Conservation (phyloP, 2,329 filamentous ascomycete genomes). For the Aspergillus flavus region DNA sequence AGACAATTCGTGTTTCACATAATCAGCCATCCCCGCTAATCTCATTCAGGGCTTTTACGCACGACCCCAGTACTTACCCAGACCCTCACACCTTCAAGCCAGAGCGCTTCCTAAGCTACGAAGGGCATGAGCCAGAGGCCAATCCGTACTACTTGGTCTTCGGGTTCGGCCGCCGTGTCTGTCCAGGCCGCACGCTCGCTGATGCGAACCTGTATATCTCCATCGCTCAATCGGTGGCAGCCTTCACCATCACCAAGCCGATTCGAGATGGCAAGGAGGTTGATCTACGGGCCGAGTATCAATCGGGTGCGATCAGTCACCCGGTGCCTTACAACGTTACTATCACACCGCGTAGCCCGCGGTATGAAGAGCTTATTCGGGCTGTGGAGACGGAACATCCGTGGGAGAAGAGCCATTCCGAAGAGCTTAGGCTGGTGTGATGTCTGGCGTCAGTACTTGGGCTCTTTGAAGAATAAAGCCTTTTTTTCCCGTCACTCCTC, state of each 20-base stretch:
- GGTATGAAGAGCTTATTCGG: constrained; percentile 36
- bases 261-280: constrained; percentile 26
- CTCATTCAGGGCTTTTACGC: constrained; percentile 40
- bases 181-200: constrained; percentile 43
- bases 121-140: constrained; percentile 35
- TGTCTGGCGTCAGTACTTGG: background rate
- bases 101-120: constrained; percentile 41
- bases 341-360: constrained; percentile 39
- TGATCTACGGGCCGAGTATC: constrained; percentile 37
- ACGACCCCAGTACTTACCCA: constrained; percentile 40
- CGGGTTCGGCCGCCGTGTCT: constrained; percentile 46
- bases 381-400: constrained; percentile 40
- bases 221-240: constrained; percentile 49
- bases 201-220: constrained; percentile 43
- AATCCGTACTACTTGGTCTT: constrained; percentile 36
- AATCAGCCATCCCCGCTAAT: background rate
- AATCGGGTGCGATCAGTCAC: constrained; percentile 36
- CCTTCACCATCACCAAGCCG: constrained; percentile 48
- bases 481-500: too few species aligned
- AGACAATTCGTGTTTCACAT: too few species aligned
- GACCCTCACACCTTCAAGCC: constrained; percentile 46
- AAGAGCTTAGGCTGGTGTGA: background rate
- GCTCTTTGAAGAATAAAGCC: background rate
- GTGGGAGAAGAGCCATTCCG: constrained; percentile 44
- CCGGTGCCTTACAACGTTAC: constrained; percentile 37